Conservation (phyloP, 2,329 filamentous ascomycete genomes). For the Fusarium paranaense region DNA sequence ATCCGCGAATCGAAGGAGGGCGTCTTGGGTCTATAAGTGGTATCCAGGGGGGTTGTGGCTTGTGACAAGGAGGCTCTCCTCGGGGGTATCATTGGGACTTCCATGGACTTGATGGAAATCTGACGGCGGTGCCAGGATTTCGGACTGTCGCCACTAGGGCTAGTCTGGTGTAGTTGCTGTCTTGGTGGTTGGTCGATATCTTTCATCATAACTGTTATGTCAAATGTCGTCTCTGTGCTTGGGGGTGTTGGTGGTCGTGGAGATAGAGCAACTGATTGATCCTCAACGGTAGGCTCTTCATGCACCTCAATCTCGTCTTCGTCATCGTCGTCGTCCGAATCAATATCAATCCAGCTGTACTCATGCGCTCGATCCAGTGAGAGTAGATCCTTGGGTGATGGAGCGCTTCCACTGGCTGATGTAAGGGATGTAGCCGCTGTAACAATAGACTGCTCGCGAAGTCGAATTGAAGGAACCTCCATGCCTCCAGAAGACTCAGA, state of each 20-base stretch:
- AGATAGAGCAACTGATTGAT: constrained; percentile 38
- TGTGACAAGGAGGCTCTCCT: constrained; percentile 33
- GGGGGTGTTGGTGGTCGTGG: constrained; percentile 48
- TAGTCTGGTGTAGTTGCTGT: constrained; percentile 5
- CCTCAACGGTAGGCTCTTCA: constrained; percentile 13
- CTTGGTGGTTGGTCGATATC: not conserved
- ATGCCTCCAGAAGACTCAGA: constrained; percentile 48
- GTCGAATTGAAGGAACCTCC: constrained; percentile 48
- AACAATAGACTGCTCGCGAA: constrained; percentile 50
- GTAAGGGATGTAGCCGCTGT: constrained; percentile 53
- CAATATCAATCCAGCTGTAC: constrained; percentile 54
- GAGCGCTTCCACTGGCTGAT: constrained; percentile 44
- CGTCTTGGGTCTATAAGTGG: constrained; percentile 16
- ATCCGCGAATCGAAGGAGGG: constrained; percentile 20
- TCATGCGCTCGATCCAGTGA: constrained; percentile 35
- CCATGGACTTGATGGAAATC: constrained; percentile 29
- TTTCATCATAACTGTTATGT: constrained; percentile 34
- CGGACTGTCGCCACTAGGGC: constrained; percentile 1
- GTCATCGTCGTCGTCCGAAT: constrained; percentile 48
- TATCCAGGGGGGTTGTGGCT: constrained; percentile 18
- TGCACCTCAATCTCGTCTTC: constrained; percentile 32
- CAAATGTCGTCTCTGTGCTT: constrained; percentile 31
- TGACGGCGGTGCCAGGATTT: constrained; percentile 17
- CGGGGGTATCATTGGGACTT: constrained; percentile 37
- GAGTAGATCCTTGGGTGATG: constrained; percentile 42